Evolutionary conservation across 352 stramenopile species (phyloP).

Genomic region (Globisporangium okanoganense): DNA sequence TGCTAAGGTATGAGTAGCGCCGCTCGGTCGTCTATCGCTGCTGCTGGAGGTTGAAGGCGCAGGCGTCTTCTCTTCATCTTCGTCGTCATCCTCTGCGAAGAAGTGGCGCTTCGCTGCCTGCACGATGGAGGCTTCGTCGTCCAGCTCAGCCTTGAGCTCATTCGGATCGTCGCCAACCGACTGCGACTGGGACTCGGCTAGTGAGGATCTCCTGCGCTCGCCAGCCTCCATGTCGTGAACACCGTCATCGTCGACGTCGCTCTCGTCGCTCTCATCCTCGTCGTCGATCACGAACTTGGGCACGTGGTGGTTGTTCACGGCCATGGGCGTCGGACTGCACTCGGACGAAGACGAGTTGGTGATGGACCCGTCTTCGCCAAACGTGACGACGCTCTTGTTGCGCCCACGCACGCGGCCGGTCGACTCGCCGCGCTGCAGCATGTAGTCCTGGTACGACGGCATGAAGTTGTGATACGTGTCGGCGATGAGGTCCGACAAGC

Average conservation of each 20-base stretch:
- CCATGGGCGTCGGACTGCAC: slow-evolving; percentile 49
- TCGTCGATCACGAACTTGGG: slow-evolving; percentile 77
- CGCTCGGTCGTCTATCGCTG: neutral
- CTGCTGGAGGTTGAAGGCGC: neutral
- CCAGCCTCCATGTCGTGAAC: slow-evolving; percentile 10
- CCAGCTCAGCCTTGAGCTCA: neutral
- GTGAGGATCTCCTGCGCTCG: neutral
- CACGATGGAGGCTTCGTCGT: neutral
- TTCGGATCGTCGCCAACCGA: neutral
- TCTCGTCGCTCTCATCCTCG: slow-evolving; percentile 49
- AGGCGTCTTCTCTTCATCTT: neutral
- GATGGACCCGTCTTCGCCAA: slow-evolving; percentile 36
- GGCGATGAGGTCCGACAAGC: slow-evolving; percentile 69
- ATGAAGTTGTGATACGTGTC: slow-evolving; percentile 89
- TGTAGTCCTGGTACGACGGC: slow-evolving; percentile 82
- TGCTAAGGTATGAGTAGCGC: neutral
- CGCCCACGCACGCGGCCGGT: slow-evolving; percentile 27
- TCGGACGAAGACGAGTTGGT: slow-evolving; percentile 40
- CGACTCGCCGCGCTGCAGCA: slow-evolving; percentile 69
- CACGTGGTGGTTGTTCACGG: slow-evolving; percentile 42
- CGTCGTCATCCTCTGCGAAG: slow-evolving; percentile 10
- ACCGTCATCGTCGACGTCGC: slow-evolving; percentile 15
- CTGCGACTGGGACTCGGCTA: too few species aligned
- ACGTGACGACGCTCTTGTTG: slow-evolving; percentile 34
- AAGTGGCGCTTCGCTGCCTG: slow-evolving; percentile 10